Evolutionary conservation across 176 grass and related monocot genomes (phyloP), one percentile per base, ranked within the genome.

Genomic region (Zea luxurians): DNA sequence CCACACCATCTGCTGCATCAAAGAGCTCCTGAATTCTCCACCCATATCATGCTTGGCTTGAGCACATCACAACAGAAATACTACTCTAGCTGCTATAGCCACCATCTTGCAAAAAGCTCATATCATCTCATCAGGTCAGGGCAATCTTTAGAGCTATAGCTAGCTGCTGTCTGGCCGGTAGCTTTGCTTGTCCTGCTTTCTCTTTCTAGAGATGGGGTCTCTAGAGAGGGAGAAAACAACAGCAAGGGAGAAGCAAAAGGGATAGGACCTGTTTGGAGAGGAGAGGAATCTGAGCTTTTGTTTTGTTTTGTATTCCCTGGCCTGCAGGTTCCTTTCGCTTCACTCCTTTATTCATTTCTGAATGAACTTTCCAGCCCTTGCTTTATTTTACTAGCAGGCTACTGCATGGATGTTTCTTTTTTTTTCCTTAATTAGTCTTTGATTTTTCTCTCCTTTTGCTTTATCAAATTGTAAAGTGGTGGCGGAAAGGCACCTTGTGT

Each of bases 1-100:
- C 70, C 86, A 88, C 83, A 93, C 73, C 74, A 85, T 84, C 85
- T 88, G 80, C 70, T 92, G 85, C 87, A 90, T 64, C 81, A 90
- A 43, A 50, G 71, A 88, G 60, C 85, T 86, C 70, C 88, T 83
- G 59, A 92, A 88, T 65, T 86, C 78, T 76, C 87, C 80, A 70
- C 73, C 87, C 80, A 88, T 77, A 88, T 84, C 90, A 97, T 92
- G 48, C 10, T 76, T 79, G 40, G 49, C 27, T 72, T 76, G 40
- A 85, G 52, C 59, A 70, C 4, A 61, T 21, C 45, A 63, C 72
- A 59, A 68, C 8, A 35, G 37, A 76, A 38, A 27, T 61, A 61
- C 58, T 34, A 35, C 9, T 12, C 8, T 27, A 21, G 4, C 20
- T 50, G 48, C 41, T 67, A 60, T 43, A 15, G 34, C 40, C 61